Evolutionary conservation across 176 grass and related monocot genomes (phyloP).

Genomic region (Juncus effusus): DNA sequence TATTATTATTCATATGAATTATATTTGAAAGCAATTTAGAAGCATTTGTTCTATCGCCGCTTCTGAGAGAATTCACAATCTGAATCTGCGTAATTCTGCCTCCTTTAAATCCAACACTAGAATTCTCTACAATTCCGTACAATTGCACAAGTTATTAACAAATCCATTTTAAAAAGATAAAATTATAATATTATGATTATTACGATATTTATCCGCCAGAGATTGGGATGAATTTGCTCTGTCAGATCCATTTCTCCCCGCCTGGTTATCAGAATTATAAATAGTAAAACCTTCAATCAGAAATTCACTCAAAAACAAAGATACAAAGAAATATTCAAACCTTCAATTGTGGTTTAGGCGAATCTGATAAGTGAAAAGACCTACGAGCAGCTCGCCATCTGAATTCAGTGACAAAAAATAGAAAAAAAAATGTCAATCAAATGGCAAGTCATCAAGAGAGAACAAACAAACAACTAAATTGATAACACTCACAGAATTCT

Average conservation of each 20-base stretch:
- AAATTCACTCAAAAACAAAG: slow-evolving; percentile 3
- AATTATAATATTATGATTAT: slow-evolving; percentile 14
- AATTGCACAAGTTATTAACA: slow-evolving; percentile 19
- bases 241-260: slow-evolving; percentile 24
- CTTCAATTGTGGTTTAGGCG: slow-evolving; percentile 13
- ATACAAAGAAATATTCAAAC: slow-evolving; percentile 3
- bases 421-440: not conserved
- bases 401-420: slow-evolving; percentile 12
- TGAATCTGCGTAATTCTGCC: slow-evolving; percentile 44
- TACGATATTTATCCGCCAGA: slow-evolving; percentile 39
- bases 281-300: not conserved
- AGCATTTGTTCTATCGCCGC: slow-evolving; percentile 57
- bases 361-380: slow-evolving; percentile 26
- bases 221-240: slow-evolving; percentile 30
- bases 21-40: slow-evolving; percentile 58
- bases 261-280: slow-evolving; percentile 23
- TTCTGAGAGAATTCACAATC: slow-evolving; percentile 64
- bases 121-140: slow-evolving; percentile 39
- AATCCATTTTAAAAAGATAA: slow-evolving; percentile 7
- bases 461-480: not conserved
- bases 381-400: slow-evolving; percentile 48
- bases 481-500: slow-evolving; percentile 35
- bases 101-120: slow-evolving; percentile 28
- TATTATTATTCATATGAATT: slow-evolving; percentile 25
- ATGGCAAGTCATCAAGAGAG: not conserved